Conservation (phyloP, 139 green algal species). For the Chlamydomonas schloesseri region DNA sequence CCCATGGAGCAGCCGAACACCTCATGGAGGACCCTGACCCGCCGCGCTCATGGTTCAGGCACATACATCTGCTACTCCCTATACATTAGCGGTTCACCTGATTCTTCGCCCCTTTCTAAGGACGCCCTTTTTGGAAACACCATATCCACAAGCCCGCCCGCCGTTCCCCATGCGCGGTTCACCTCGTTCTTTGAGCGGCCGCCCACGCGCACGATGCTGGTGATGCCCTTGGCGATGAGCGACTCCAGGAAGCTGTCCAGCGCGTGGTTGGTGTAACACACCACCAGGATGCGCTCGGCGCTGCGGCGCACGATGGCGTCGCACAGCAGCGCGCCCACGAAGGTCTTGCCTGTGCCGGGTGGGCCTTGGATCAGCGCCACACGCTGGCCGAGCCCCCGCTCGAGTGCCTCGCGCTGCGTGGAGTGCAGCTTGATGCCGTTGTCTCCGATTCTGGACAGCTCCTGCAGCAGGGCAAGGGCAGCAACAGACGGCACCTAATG, state of each 20-base stretch:
- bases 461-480: too few relatives aligned
- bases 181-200: constrained; percentile 58
- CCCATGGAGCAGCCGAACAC: too few relatives aligned
- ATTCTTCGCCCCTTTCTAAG: too few relatives aligned
- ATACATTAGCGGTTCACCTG: too few relatives aligned
- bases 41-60: too few relatives aligned
- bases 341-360: constrained; percentile 72
- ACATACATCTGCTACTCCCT: too few relatives aligned
- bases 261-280: constrained; percentile 89
- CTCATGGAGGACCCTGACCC: too few relatives aligned
- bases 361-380: constrained; percentile 57
- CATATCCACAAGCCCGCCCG: too few relatives aligned
- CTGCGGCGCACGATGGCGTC: constrained; percentile 61
- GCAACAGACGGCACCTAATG: too few relatives aligned
- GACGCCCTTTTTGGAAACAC: too few relatives aligned
- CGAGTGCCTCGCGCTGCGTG: constrained; percentile 50
- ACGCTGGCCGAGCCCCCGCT: constrained; percentile 33
- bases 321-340: constrained; percentile 62
- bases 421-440: constrained; percentile 34
- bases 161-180: too few relatives aligned
- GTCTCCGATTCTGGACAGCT: constrained; percentile 13
- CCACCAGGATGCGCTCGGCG: constrained; percentile 66
- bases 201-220: constrained; percentile 70
- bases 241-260: constrained; percentile 82
- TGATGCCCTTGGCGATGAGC: constrained; percentile 73